A percentile compares a stretch with the other conserved stretches of the same genome.
These are phyloP conservation scores for Tephrocybe sp. DNA, from an alignment of 768 basidiomycete species.

Conservation along the genomic window DNA sequence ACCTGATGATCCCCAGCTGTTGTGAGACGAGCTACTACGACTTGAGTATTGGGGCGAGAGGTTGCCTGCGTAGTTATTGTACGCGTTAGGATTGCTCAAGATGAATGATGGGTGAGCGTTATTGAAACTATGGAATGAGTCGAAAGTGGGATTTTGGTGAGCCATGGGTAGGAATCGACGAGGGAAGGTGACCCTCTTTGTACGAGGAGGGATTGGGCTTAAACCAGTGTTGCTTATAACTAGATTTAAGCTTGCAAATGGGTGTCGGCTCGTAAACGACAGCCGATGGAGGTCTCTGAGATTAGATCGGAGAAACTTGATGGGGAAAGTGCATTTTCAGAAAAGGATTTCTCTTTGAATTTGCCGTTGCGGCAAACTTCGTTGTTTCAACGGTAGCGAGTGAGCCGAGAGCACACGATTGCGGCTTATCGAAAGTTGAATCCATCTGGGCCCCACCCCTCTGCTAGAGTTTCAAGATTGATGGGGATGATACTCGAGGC, in stretches of 20 bases:
- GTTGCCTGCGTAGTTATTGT: slow-evolving; percentile 15
- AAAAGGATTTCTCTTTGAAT: slow-evolving; percentile 5
- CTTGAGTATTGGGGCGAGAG: slow-evolving; percentile 12
- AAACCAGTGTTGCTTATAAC: slow-evolving; percentile 16
- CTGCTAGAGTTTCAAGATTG: slow-evolving; percentile 19
- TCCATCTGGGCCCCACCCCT: slow-evolving; percentile 13
- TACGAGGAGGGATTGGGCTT: slow-evolving; percentile 6
- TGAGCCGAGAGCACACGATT: slow-evolving; percentile 5
- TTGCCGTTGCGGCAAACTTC: neutral
- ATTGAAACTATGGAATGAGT: slow-evolving; percentile 14
- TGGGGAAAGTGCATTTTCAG: slow-evolving; percentile 17
- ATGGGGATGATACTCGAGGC: slow-evolving; percentile 16
- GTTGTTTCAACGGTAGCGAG: slow-evolving; percentile 8
- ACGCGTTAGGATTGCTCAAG: slow-evolving; percentile 6
- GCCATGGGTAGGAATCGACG: slow-evolving; percentile 10
- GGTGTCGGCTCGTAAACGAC: slow-evolving; percentile 12
- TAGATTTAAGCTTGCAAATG: slow-evolving; percentile 14
- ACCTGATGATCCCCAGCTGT: slow-evolving; percentile 14
- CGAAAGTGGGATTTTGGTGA: slow-evolving; percentile 12
- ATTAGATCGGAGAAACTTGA: slow-evolving; percentile 20
- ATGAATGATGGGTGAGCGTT: slow-evolving; percentile 15
- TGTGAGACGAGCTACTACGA: slow-evolving; percentile 4
- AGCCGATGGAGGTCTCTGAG: slow-evolving; percentile 9
- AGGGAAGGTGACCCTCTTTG: slow-evolving; percentile 7
- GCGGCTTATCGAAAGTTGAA: slow-evolving; percentile 8